A percentile compares a stretch with the other conserved stretches of the same genome.
These are phyloP conservation scores for Vitellaria paradoxa DNA, from an alignment of 179 eudicot genomes.

Conservation along the genomic window DNA sequence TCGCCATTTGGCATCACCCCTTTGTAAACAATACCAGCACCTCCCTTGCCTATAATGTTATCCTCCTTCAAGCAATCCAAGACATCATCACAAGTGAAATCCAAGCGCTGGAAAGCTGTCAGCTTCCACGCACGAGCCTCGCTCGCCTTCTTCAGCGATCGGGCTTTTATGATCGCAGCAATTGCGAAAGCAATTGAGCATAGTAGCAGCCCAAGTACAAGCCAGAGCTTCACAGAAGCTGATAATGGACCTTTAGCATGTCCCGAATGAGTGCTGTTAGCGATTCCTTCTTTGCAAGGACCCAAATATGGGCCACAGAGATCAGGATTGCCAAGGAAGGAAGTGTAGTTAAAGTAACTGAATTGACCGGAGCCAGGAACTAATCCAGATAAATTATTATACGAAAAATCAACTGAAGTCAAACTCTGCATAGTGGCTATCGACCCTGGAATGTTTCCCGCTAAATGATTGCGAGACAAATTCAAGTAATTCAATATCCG, in stretches of 20 bases:
- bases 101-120: conserved; percentile 79
- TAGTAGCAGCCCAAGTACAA: conserved; percentile 68
- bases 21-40: conserved; percentile 92
- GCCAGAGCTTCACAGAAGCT: conserved; percentile 69
- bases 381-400: conserved; percentile 75
- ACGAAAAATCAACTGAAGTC: conserved; percentile 89
- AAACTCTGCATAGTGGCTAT: conserved; percentile 78
- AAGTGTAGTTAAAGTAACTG: conserved; percentile 78
- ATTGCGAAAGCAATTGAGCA: conserved; percentile 79
- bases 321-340: conserved; percentile 75
- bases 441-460: conserved; percentile 66
- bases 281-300: conserved; percentile 66
- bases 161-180: conserved; percentile 77
- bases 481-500: conserved; percentile 80
- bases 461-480: conserved; percentile 62
- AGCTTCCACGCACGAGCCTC: conserved; percentile 90
- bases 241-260: conserved; percentile 60
- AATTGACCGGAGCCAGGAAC: conserved; percentile 89
- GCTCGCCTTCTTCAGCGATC: conserved; percentile 64
- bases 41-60: conserved; percentile 88
- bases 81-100: conserved; percentile 76
- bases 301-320: conserved; percentile 92
- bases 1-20: conserved; percentile 82
- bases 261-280: conserved; percentile 38
- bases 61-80: conserved; percentile 77